Evolutionary conservation across 306 rosid genomes (phyloP), one percentile per base, ranked within the genome.

Genomic region (Medicago arabica): DNA sequence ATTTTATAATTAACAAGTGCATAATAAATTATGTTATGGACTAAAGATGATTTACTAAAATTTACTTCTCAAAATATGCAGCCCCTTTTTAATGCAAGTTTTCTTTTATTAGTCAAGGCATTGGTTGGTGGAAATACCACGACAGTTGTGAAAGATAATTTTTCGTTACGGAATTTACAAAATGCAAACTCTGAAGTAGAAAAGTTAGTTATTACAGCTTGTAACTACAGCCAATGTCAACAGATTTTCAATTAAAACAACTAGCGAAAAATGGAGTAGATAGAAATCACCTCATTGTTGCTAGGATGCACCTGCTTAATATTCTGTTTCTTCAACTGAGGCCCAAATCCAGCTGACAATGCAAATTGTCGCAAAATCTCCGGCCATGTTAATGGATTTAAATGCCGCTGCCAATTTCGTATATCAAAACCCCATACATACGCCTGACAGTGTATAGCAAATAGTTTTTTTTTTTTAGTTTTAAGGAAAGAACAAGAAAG

Each of bases 301-400:
- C 71, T 71, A 44, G 76, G 77, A 82, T 71, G 64, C 69, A 75
- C 67, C 59, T 54, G 83, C 67, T 80, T 87, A 78, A 40, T 60
- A 75, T 18, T 82, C 69, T 80, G 85, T 78, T 80, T 89, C 82
- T 83, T 83, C 83, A 85, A 68, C 76, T 71, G 87, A 6, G 97
- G 96, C 72, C 97, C 97, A 79, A 87, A 89, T 57, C 97, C 93
- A 6, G 89, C 93, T 67, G 97, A 88, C 74, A 92, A 71, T 74
- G 96, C 90, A 59, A 92, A 85, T 60, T 92, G 96, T 41, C 96
- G 88, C 86, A 92, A 82, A 80, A 92, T 87, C 84, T 92, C 97
- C 2, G 97, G 97, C 96, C 96, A 92, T 58, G 97, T 92, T 82
- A 89, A 85, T 16, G 87, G 91, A 84, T 92, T 89, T 61, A 92